Evolutionary conservation across 2,329 filamentous ascomycete species (phyloP).

Genomic region (Calonectria montana): DNA sequence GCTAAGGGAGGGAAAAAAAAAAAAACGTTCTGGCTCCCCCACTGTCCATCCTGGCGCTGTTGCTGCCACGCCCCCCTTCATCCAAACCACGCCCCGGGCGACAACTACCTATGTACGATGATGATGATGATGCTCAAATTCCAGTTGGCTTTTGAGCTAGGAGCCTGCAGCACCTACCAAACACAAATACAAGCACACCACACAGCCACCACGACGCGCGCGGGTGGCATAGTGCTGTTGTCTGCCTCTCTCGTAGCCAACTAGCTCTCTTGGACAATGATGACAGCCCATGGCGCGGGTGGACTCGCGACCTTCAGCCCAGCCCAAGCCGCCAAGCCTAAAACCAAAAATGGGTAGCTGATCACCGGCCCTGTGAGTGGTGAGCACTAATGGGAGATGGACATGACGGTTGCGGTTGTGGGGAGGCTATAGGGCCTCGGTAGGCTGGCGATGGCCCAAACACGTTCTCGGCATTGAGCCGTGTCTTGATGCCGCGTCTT

Average conservation of each 20-base stretch:
- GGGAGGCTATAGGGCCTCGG: not conserved
- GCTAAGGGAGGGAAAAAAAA: not conserved
- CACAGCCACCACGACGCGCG: slow-evolving; percentile 31
- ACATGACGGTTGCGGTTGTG: slow-evolving; percentile 10
- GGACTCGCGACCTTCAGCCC: slow-evolving; percentile 6
- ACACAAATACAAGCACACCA: slow-evolving; percentile 17
- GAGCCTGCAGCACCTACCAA: slow-evolving; percentile 7
- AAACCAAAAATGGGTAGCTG: slow-evolving; percentile 14
- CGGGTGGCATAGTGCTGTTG: slow-evolving; percentile 19
- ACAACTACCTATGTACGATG: slow-evolving; percentile 5
- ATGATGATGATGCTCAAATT: slow-evolving; percentile 13
- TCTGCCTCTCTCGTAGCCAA: not conserved
- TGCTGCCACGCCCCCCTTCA: slow-evolving; percentile 8
- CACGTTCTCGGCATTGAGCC: not conserved
- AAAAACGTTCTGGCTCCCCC: not conserved
- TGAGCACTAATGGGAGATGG: slow-evolving; percentile 5
- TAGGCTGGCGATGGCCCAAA: not conserved
- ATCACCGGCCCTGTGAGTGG: not conserved
- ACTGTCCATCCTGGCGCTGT: not conserved
- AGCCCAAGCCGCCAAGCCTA: slow-evolving; percentile 6
- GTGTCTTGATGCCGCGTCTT: not conserved
- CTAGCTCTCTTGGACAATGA: not conserved
- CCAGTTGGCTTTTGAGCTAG: slow-evolving; percentile 18
- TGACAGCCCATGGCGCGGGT: not conserved
- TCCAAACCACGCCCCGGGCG: not conserved